Percentiles rank a stretch among this genome's conserved stretches.
These are phyloP conservation scores for Cytospora schulzeri DNA, from an alignment of 2,329 filamentous ascomycete genomes.

Conservation along the genomic window DNA sequence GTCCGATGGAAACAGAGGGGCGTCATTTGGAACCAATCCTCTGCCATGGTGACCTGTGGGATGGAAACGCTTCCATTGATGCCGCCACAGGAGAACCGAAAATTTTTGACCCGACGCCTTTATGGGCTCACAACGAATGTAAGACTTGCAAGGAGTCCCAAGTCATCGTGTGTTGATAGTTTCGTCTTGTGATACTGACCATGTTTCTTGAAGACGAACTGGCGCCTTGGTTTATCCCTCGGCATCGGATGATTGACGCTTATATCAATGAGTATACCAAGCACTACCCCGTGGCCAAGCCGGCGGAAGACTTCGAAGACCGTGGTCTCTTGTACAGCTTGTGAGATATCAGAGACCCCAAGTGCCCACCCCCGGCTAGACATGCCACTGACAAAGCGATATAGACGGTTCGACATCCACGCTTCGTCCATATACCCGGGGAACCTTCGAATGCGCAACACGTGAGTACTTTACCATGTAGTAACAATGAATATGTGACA, in stretches of 20 bases:
- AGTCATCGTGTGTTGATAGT: too few relatives aligned
- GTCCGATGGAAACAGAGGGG: constrained; percentile 43
- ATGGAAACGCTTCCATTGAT: constrained; percentile 40
- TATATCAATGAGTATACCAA: constrained; percentile 33
- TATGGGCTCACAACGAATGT: constrained; percentile 46
- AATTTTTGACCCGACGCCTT: constrained; percentile 41
- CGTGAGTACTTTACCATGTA: constrained; percentile 14
- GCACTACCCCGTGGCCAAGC: constrained; percentile 32
- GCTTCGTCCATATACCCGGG: constrained; percentile 33
- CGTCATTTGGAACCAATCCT: constrained; percentile 42
- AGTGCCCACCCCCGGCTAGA: too few relatives aligned
- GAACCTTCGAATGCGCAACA: constrained; percentile 29
- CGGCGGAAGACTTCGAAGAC: constrained; percentile 36
- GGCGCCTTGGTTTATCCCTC: constrained; percentile 34
- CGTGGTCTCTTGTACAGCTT: constrained; percentile 34
- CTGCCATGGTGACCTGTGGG: constrained; percentile 46
- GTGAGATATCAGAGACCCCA: constrained; percentile 28
- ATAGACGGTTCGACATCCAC: constrained; percentile 28
- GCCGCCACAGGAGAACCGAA: constrained; percentile 34
- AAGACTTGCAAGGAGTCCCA: background rate
- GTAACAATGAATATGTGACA: too few relatives aligned
- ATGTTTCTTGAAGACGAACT: constrained; percentile 31
- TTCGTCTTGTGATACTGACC: background rate
- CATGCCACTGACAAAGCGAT: too few relatives aligned
- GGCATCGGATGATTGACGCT: constrained; percentile 31